Evolutionary conservation across 352 stramenopile species (phyloP).

Genomic region (Phytophthora cactorum): DNA sequence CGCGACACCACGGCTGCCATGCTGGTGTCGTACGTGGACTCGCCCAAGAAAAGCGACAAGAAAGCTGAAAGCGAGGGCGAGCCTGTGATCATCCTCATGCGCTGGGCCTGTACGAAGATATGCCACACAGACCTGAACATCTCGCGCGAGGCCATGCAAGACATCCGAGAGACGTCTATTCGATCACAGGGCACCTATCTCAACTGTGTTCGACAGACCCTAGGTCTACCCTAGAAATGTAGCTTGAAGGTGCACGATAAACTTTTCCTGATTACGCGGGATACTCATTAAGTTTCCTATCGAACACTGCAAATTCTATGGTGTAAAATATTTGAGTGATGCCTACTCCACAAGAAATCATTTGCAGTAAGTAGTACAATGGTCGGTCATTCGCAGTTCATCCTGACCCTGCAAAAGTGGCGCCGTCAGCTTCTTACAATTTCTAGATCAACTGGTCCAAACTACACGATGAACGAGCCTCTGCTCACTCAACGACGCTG

Average conservation of each 20-base stretch:
- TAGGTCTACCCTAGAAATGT: slow-evolving; percentile 19
- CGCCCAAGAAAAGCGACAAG: not conserved
- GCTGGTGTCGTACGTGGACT: slow-evolving; percentile 29
- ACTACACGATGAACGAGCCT: slow-evolving; percentile 3
- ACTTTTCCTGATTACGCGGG: slow-evolving; percentile 7
- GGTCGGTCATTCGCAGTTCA: slow-evolving; percentile 20
- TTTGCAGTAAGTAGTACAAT: not conserved
- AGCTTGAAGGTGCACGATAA: not conserved
- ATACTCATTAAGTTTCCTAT: slow-evolving; percentile 1
- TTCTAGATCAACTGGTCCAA: not conserved
- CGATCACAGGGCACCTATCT: slow-evolving; percentile 31
- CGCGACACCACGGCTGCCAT: slow-evolving; percentile 44
- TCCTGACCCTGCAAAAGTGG: not conserved
- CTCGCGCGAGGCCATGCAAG: slow-evolving; percentile 17
- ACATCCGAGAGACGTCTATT: slow-evolving; percentile 27
- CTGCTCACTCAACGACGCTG: not conserved
- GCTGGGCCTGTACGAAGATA: slow-evolving; percentile 35
- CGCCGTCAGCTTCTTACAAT: not conserved
- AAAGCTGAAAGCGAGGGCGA: slow-evolving; percentile 10
- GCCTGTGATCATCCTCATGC: slow-evolving; percentile 28
- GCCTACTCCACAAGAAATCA: not conserved
- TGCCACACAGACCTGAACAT: slow-evolving; percentile 33
- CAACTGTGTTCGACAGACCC: slow-evolving; percentile 34
- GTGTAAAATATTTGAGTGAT: slow-evolving; percentile 9
- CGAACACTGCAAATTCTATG: not conserved